Base-by-base conservation (phyloP, 2,329 filamentous ascomycete species). In the Scolecobasidium constrictum region DNA sequence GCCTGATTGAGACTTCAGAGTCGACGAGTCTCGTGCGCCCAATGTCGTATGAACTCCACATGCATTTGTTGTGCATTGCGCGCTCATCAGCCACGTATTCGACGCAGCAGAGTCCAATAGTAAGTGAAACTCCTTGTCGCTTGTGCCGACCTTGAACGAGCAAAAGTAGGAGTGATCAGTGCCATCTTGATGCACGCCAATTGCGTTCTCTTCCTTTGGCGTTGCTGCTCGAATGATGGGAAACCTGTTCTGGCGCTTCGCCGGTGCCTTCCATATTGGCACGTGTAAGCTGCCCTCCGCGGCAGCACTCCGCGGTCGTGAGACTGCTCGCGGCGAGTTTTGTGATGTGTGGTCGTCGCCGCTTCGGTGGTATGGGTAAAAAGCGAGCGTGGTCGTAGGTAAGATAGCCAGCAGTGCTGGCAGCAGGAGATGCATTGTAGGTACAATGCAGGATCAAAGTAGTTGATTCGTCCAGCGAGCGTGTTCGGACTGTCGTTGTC, bases 71-170 rank as follows among this genome's bases (percentile, higher is more conserved):
- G 59, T 69, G 64, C 87, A 94, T 43, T 71, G 64, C 13, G 76
- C 67, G 21, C 80, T 75, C 76, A 92, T 92, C 16, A 94, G 76
- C 87, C 87, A 94, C 11, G 81, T 86, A 45, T 84, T 86, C 15
- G 69, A 66, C 12, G 71, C 69, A 5, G 71, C 73, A 1, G 71
- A 71, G 52, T 77, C 73, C 12, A 76, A 52, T 42, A 75, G 56
- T 55, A 77, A 61, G 54, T 68, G 68, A 59, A 74, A 72, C 36
- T 65, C 59, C 50, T 72, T 61, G 28, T 63, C 61, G 46, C 66
- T 60, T 12, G 65, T 66, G 3, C 73, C 73, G 46, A 76, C 62
- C 5, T 61, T 61, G 33, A 74, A 60, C 2, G 60, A 57, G 3
- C 68, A 63, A 56, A 77, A 72, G 53, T 77, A 77, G 18, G 70